A percentile compares a stretch with the other conserved stretches of the same genome.
Conservation (phyloP, 2,329 filamentous ascomycete genomes). For the Alternaria burnsii region DNA sequence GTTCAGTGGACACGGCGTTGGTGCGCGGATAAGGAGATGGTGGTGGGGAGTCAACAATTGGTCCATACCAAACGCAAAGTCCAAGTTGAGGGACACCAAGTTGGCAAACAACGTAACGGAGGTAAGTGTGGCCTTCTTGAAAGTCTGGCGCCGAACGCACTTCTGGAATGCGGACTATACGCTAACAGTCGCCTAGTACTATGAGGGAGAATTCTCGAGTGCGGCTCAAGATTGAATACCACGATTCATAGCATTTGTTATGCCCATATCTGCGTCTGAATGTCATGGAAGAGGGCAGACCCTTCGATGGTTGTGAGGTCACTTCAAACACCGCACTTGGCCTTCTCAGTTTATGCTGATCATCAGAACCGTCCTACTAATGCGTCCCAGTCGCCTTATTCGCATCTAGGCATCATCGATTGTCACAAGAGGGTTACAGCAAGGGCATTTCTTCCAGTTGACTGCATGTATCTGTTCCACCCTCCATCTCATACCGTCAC, state of each 20-base stretch:
- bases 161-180: not conserved
- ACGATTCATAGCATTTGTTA: not conserved
- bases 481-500: not conserved
- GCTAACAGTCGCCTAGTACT: conserved; percentile 37
- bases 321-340: not conserved
- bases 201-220: conserved; percentile 38
- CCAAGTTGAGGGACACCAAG: conserved; percentile 39
- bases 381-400: not conserved
- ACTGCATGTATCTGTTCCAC: too few relatives aligned
- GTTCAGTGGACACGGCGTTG: conserved; percentile 77
- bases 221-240: conserved; percentile 28
- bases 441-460: too few relatives aligned
- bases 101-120: conserved; percentile 47
- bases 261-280: not conserved
- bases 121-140: conserved; percentile 47
- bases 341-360: not conserved
- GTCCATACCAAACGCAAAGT: conserved; percentile 54
- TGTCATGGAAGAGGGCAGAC: not conserved
- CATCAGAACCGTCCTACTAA: not conserved
- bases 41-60: conserved; percentile 97
- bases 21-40: conserved; percentile 83
- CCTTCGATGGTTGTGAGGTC: not conserved
- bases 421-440: not conserved
- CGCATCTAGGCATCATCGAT: not conserved
- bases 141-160: conserved; percentile 32